Base-by-base conservation (phyloP, 2,329 filamentous ascomycete genomes). In the Bisporella sp. region DNA sequence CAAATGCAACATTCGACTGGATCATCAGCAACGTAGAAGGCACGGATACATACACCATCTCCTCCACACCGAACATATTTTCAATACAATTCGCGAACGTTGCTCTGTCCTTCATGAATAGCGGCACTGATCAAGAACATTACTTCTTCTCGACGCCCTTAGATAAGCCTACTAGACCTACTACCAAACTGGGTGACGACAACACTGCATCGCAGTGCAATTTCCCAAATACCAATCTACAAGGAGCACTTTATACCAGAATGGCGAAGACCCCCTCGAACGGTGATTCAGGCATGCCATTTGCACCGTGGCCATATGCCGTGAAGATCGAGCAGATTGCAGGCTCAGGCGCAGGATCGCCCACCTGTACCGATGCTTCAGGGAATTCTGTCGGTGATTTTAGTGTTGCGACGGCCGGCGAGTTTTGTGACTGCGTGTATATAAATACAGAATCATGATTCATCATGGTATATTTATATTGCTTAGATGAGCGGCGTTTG, bases 181-280 rank as follows among this genome's bases (percentile, higher is more conserved):
- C 66, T 1, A 64, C 66, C 5, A 63, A 68, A 28, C 58, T 79
- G 4, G 71, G 73, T 0, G 56, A 63, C n/a, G 60, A 68, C 45
- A 73, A 72, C 53, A 64, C 68, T 11, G 70, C 71, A 2, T 71
- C 76, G 1, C 73, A 71, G 41, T 87, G 84, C 66, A 77, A 71
- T 53, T 87, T 77, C 66, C 74, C 75, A 49, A 64, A 69, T 31
- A 84, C 81, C 0, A 69, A 66, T 1, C 72, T 86, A 54, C 67
- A 73, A 30, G 82, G 73, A 1, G 77, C 72, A 4, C 65, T 87
- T 2, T 87, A 84, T 69, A 84, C 80, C n/a, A 74, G 71, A 52
- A 69, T 68, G 65, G 54, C 61, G 40, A 71, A 68, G 54, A 64
- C 64, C 0, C 73, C 69, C 55, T 68, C 69, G 57, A 60, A 5